phyloP scores from a whole-genome alignment of 2,329 filamentous ascomycete species.

The Anthostomella pinea region DNA sequence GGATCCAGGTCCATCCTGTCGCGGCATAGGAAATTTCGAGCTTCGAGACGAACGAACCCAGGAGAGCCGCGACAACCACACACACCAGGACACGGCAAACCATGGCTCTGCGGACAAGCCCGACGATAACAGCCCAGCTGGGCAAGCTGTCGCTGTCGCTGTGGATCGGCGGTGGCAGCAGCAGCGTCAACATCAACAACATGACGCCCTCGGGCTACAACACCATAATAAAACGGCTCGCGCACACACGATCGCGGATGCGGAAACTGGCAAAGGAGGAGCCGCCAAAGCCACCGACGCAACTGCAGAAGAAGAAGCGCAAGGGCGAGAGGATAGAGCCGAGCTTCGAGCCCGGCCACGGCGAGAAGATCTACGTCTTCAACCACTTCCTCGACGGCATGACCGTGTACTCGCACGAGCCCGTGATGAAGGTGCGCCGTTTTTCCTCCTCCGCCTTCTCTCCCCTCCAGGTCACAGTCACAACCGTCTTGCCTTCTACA shows the following conservation, averaged over 20 bases:
- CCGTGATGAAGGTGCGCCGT: conserved; percentile 46
- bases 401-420: conserved; percentile 51
- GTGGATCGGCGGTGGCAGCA: conserved; percentile 12
- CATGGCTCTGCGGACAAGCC: conserved; percentile 38
- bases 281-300: conserved; percentile 28
- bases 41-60: conserved; percentile 3
- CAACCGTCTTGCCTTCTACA: no score
- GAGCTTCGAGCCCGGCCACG: conserved; percentile 40
- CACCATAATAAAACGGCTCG: no score
- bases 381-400: conserved; percentile 48
- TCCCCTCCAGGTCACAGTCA: background rate
- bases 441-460: background rate
- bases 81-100: conserved; percentile 5
- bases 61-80: conserved; percentile 5
- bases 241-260: conserved; percentile 21
- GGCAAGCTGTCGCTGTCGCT: conserved; percentile 46
- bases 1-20: background rate
- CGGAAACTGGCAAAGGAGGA: conserved; percentile 34
- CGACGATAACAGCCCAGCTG: conserved; percentile 34
- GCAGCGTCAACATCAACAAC: no score
- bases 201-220: no score
- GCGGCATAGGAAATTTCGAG: conserved; percentile 13
- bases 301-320: conserved; percentile 14
- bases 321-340: conserved; percentile 16
- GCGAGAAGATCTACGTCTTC: conserved; percentile 58